A percentile compares a stretch with the other conserved stretches of the same genome.
These are phyloP conservation scores for Zopfia rhizophila DNA, from an alignment of 2,329 filamentous ascomycete species.

Conservation along the genomic window DNA sequence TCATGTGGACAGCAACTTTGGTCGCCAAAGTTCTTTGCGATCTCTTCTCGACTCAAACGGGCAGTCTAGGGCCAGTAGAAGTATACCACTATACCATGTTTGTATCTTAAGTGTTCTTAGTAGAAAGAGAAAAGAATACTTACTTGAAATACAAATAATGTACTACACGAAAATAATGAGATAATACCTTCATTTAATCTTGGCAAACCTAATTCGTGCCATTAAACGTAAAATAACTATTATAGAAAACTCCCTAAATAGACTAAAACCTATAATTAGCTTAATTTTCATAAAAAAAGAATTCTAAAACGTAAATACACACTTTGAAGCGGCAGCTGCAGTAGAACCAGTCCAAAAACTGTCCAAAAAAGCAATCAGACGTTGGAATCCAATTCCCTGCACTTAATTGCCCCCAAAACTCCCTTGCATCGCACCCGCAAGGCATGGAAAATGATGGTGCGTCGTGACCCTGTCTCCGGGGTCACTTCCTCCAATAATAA, in stretches of 20 bases:
- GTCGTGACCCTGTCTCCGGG: too few relatives aligned
- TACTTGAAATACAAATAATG: slow-evolving; percentile 52
- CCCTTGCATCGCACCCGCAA: too few relatives aligned
- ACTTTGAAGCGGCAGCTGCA: too few relatives aligned
- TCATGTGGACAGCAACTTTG: slow-evolving; percentile 44
- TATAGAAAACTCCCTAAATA: slow-evolving; percentile 54
- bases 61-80: slow-evolving; percentile 50
- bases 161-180: slow-evolving; percentile 50
- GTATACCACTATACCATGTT: slow-evolving; percentile 49
- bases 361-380: too few relatives aligned
- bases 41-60: slow-evolving; percentile 58
- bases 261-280: slow-evolving; percentile 62
- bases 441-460: too few relatives aligned
- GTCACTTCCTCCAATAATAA: too few relatives aligned
- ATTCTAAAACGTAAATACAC: slow-evolving; percentile 54
- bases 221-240: slow-evolving; percentile 59
- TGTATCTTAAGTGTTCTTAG: neutral
- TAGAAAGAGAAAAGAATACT: slow-evolving; percentile 6
- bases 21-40: slow-evolving; percentile 60
- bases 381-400: too few relatives aligned
- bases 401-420: too few relatives aligned
- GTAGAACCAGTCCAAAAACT: too few relatives aligned
- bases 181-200: slow-evolving; percentile 63
- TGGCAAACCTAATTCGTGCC: slow-evolving; percentile 35
- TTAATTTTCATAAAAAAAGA: slow-evolving; percentile 61